Base-by-base conservation (phyloP, 352 stramenopile genomes). In the Phytopythium montanum region DNA sequence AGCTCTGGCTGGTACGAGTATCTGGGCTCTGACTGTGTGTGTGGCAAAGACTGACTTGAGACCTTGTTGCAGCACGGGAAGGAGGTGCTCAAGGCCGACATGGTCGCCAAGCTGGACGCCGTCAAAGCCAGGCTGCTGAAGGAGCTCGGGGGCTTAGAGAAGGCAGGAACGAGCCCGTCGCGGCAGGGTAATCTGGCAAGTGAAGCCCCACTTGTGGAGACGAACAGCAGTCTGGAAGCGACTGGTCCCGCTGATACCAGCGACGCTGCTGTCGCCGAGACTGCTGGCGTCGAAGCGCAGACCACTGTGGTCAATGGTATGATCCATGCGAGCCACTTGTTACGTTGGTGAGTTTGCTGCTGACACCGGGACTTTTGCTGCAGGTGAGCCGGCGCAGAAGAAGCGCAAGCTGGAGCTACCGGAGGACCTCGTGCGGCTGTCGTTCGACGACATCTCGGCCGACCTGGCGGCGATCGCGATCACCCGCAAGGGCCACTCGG, bases 401-500 rank as follows among this genome's bases (percentile, higher is more conserved):
- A 77, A 73, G 50, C 79, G 69, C 58, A 90, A 88, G 60, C 65
- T 71, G 33, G 68, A 77, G 19, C 53, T 84, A 7, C 66, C 77
- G 0, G 71, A 75, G 33, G 73, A 86, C 34, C 62, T 66, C 9
- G 60, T 87, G 25, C 76, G 72, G 0, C 65, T 92, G 51, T 68
- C 78, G 26, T 69, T 88, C 34, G 73, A 89, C 53, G 75, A 82
- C 23, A 70, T 88, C 54, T 73, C 61, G 19, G 60, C 71, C 26
- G 85, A 92, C 57, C 72, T 94, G 59, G 65, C 69, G 10, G 66
- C 64, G 21, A 89, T 92, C 58, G 64, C 80, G 9, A 59, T 61
- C 9, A 64, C 73, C 12, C 66, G 73, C 34, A 77, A 77, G 46
- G 23, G 75, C 25, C 67, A 53, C 14, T 60, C 67, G 2, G 52